Evolutionary conservation across 1,139 yeast genomes (phyloP).

Genomic region (Lodderomyces jiufengensis): DNA sequence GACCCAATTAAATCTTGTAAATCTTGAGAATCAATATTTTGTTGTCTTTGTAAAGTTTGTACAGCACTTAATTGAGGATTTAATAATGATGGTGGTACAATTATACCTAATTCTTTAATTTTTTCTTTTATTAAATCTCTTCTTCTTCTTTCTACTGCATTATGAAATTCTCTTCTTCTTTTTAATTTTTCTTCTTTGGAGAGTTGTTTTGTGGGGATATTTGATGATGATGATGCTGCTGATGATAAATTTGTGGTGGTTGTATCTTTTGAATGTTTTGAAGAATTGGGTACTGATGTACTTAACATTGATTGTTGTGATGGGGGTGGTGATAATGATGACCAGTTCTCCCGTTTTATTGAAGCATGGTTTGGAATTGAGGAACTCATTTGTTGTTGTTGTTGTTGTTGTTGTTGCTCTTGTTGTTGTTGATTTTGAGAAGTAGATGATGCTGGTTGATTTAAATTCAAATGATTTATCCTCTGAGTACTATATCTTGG

Average conservation of each 20-base stretch:
- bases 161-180: slow-evolving; percentile 73
- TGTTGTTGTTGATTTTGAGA: too few species aligned
- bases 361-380: slow-evolving; percentile 23
- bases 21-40: slow-evolving; percentile 29
- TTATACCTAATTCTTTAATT: slow-evolving; percentile 65
- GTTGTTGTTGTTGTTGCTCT: too few species aligned
- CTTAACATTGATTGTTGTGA: slow-evolving; percentile 12
- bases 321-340: slow-evolving; percentile 28
- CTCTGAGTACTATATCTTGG: slow-evolving; percentile 16
- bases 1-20: slow-evolving; percentile 36
- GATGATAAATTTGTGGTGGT: background rate
- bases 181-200: slow-evolving; percentile 68
- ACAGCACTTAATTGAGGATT: slow-evolving; percentile 48
- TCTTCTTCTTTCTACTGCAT: slow-evolving; percentile 78
- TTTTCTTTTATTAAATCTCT: slow-evolving; percentile 74
- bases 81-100: slow-evolving; percentile 69
- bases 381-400: slow-evolving; percentile 15
- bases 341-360: slow-evolving; percentile 13
- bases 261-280: slow-evolving; percentile 1
- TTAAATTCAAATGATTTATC: slow-evolving; percentile 8
- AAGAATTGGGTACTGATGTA: slow-evolving; percentile 13
- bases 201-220: slow-evolving; percentile 40
- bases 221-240: slow-evolving; percentile 8
- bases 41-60: slow-evolving; percentile 42
- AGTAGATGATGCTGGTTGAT: background rate